Percentiles rank a stretch among this genome's conserved stretches.
phyloP scores from a whole-genome alignment of 352 stramenopile genomes.

The Discostella stelligera region DNA sequence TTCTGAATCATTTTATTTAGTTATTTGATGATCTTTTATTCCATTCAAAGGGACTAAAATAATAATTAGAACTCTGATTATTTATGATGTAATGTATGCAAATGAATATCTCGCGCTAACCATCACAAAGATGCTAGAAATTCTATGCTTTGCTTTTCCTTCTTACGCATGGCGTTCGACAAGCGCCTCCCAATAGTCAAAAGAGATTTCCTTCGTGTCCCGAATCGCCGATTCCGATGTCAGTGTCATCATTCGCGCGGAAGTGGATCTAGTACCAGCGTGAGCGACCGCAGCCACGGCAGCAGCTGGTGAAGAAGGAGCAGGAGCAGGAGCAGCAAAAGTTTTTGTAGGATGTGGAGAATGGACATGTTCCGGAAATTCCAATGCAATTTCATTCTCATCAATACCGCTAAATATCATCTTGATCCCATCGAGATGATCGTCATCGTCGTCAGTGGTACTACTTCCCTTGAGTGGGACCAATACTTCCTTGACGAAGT shows the following conservation, averaged over 20 bases:
- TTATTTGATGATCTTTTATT: no score
- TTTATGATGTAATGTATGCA: neutral
- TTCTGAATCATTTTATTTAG: no score
- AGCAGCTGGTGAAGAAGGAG: neutral
- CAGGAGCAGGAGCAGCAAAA: neutral
- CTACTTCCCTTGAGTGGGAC: constrained; percentile 13
- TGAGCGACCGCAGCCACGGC: no score
- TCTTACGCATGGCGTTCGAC: constrained; percentile 20
- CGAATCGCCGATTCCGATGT: neutral
- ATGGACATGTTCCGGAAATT: constrained; percentile 29
- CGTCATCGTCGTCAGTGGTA: constrained; percentile 12
- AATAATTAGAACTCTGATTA: neutral
- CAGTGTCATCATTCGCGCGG: neutral
- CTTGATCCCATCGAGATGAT: constrained; percentile 35
- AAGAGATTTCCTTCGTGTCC: constrained; percentile 15
- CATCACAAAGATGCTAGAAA: no score
- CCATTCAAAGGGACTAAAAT: neutral
- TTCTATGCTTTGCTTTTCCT: no score
- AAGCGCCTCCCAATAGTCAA: constrained; percentile 55
- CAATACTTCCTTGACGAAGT: constrained; percentile 11
- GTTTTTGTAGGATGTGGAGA: neutral
- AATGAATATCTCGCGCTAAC: neutral
- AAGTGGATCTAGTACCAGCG: no score
- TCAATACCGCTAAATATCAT: constrained; percentile 56
- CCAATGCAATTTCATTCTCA: constrained; percentile 43